Conservation (phyloP, 768 basidiomycete species). For the Auriscalpium orientale region DNA sequence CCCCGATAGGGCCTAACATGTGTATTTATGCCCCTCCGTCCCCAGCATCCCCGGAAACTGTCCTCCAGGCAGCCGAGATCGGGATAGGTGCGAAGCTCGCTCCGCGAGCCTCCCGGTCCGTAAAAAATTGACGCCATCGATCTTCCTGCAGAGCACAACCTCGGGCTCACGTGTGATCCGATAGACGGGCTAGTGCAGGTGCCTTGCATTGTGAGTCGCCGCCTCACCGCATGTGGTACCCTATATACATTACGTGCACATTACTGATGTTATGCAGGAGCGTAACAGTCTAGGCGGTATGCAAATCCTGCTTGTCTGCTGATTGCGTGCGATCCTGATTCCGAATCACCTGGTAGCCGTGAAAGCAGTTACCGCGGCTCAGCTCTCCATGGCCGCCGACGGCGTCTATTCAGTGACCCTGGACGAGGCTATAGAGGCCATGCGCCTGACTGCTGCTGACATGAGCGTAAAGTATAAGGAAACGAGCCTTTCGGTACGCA, state of each 20-base stretch:
- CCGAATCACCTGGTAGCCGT: slow-evolving; percentile 45
- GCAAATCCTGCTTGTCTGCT: too few relatives aligned
- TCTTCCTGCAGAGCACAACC: slow-evolving; percentile 57
- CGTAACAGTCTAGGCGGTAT: slow-evolving; percentile 80
- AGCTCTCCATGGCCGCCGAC: slow-evolving; percentile 87
- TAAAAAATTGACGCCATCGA: neutral
- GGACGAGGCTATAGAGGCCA: too few relatives aligned
- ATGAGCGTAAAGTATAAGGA: slow-evolving; percentile 97
- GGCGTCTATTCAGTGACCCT: slow-evolving; percentile 46
- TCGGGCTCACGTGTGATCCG: slow-evolving; percentile 90
- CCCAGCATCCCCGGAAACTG: slow-evolving; percentile 71
- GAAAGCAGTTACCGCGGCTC: slow-evolving; percentile 89
- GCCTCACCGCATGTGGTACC: neutral
- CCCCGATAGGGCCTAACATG: neutral
- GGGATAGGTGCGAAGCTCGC: slow-evolving; percentile 56
- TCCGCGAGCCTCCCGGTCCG: too few relatives aligned
- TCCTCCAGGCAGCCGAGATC: slow-evolving; percentile 86
- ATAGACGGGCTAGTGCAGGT: slow-evolving; percentile 91
- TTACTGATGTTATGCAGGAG: slow-evolving; percentile 37
- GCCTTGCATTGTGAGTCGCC: slow-evolving; percentile 76
- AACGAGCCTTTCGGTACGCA: slow-evolving; percentile 79
- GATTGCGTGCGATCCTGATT: too few relatives aligned
- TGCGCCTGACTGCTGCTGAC: slow-evolving; percentile 48
- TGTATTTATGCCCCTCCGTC: neutral
- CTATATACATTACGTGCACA: slow-evolving; percentile 3